Conservation (phyloP, 2,329 filamentous ascomycete genomes). For the Fusarium cyanostomum region DNA sequence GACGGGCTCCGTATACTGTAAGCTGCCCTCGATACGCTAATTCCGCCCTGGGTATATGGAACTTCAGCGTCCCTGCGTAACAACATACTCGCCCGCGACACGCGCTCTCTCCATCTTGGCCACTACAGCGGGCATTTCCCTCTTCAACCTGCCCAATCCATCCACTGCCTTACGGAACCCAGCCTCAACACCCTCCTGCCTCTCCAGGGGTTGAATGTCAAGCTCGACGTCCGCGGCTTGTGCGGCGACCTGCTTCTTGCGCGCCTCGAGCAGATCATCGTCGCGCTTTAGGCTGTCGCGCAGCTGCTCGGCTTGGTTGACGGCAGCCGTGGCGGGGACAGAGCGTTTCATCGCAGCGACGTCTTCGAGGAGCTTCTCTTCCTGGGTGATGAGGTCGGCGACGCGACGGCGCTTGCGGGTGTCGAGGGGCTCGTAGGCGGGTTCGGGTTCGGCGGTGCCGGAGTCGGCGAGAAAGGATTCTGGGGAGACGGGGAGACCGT, state of each 20-base stretch:
- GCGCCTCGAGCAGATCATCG: slow-evolving; percentile 54
- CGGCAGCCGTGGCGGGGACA: slow-evolving; percentile 58
- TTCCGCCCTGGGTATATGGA: slow-evolving; percentile 29
- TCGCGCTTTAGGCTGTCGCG: slow-evolving; percentile 56
- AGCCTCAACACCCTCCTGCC: slow-evolving; percentile 56
- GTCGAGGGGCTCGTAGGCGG: slow-evolving; percentile 68
- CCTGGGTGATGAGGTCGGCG: slow-evolving; percentile 67
- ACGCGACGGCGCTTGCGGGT: slow-evolving; percentile 66
- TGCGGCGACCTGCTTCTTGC: slow-evolving; percentile 28
- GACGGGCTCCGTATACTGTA: background rate
- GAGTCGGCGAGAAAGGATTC: slow-evolving; percentile 49
- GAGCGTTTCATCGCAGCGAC: slow-evolving; percentile 68
- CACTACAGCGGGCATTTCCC: slow-evolving; percentile 68
- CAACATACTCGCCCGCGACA: slow-evolving; percentile 67
- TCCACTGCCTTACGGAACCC: slow-evolving; percentile 59
- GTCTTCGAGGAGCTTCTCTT: slow-evolving; percentile 71
- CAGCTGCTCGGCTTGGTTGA: slow-evolving; percentile 53
- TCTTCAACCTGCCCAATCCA: slow-evolving; percentile 63
- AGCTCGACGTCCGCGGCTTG: slow-evolving; percentile 40
- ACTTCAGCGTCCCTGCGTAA: slow-evolving; percentile 47
- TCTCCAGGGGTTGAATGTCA: slow-evolving; percentile 51
- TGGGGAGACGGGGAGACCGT: slow-evolving; percentile 63
- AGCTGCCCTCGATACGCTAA: slow-evolving; percentile 5
- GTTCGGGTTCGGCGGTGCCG: slow-evolving; percentile 34
- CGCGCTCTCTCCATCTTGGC: slow-evolving; percentile 73